Base-by-base conservation (phyloP, 106 monocot genomes). In the Alisma plantagoaquatica region DNA sequence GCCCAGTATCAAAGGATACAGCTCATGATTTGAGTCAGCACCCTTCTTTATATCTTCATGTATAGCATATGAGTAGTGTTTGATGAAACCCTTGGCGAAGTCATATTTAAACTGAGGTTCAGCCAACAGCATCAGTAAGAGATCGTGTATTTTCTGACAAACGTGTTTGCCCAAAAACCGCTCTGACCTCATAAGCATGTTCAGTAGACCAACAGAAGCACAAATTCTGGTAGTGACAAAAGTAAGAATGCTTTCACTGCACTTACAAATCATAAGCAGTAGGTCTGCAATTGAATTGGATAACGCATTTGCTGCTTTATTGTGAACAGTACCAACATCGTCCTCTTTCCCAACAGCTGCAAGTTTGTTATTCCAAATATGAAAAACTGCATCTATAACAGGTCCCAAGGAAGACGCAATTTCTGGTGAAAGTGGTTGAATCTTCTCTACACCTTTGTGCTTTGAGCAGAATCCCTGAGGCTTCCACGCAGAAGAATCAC, bases 401-500 rank as follows among this genome's bases (percentile, higher is more conserved):
- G 94, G 84, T 19, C 78, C 81, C 3, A 78, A 51, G 31, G 75
- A 96, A 62, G 41, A 44, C 10, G 62, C 78, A 9, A 81, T 49
- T 60, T 79, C 78, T 24, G 67, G 49, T 23, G 83, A 64, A 9
- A 89, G 71, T 49, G 77, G 75, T 47, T 73, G 67, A 44, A 96
- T 74, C 54, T 84, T 74, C 33, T 73, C 77, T 29, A 47, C 43
- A 6, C 94, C 94, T 76, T 73, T 76, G 63, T 96, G 94, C 56
- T 56, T 76, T 52, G 83, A 84, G 74, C 94, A 96, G 64, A 96
- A 96, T 20, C 94, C 94, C 31, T 89, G 84, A 41, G 68, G 72
- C 49, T 89, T 84, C 94, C 94, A 96, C 33, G 94, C 94, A 57
- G 88, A 84, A 23, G 65, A 54, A 74, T 96, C 94, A 35, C 94